These are phyloP conservation scores for Coemansia reversa DNA, from an alignment of 192 early-diverging fungal genomes.

Conservation along the genomic window DNA sequence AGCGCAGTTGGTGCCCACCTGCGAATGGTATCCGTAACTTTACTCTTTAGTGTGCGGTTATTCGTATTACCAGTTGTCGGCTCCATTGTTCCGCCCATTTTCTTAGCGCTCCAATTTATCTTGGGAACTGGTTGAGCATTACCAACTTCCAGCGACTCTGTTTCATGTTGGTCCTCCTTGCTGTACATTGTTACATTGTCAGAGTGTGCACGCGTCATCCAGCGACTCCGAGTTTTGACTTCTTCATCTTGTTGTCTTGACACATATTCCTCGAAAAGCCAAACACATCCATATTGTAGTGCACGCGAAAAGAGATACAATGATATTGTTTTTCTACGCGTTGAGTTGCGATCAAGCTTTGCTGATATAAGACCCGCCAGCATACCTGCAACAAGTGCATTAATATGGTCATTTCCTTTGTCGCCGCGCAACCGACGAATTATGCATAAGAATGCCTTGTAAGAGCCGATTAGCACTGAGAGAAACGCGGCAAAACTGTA, in stretches of 20 bases:
- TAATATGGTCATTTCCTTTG: conserved; percentile 56
- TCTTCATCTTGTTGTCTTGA: conserved; percentile 21
- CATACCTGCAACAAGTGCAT: conserved; percentile 64
- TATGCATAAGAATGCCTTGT: conserved; percentile 64
- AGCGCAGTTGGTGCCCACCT: conserved; percentile 34
- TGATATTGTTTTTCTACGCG: conserved; percentile 62
- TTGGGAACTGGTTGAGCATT: neutral
- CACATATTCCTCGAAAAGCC: conserved; percentile 63
- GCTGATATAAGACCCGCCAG: conserved; percentile 61
- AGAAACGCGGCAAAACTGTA: conserved; percentile 67
- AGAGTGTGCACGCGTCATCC: conserved; percentile 42
- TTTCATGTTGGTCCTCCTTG: neutral
- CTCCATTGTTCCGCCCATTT: conserved; percentile 17
- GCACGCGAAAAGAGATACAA: conserved; percentile 65
- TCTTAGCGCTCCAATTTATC: conserved; percentile 23
- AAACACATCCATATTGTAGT: conserved; percentile 61
- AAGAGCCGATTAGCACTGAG: conserved; percentile 61
- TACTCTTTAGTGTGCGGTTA: neutral
- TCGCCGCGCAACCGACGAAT: conserved; percentile 55
- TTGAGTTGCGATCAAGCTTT: conserved; percentile 60
- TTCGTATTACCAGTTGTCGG: conserved; percentile 3
- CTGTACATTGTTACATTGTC: conserved; percentile 2
- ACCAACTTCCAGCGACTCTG: too few relatives aligned
- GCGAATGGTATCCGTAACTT: conserved; percentile 10
- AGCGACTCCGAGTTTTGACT: conserved; percentile 22